Evolutionary conservation across 805 yeast genomes (phyloP), one percentile per base, ranked within the genome.

Genomic region (Pichia pseudocactophila): DNA sequence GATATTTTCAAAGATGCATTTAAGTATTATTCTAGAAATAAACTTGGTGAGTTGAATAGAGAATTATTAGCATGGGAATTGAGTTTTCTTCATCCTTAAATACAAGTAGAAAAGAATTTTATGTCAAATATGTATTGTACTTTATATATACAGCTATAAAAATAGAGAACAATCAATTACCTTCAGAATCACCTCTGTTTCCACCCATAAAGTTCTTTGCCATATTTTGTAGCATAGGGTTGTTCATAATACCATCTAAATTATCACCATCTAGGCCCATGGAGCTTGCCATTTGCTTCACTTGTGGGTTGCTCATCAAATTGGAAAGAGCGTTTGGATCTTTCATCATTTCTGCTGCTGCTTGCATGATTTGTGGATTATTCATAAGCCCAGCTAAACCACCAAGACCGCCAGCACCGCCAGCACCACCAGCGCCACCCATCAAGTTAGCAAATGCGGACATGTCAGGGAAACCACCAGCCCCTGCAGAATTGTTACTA

Each of bases 281-380:
- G 45, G 70, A 75, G 51, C 78, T 77, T 36, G 96, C 96, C 95
- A 89, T 84, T 59, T 80, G 82, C 57, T 78, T 78, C 47, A 90
- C 63, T 63, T 81, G 90, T n/a, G 98, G 98, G 64, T 89, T 88
- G 63, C 74, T 79, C 80, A 89, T 72, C 66, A 89, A 62, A 26
- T 79, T 76, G 45, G 67, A 68, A 68, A 89, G 64, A 39, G 92
- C 87, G 36, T 68, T 71, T 32, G 97, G 96, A 59, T 89, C 80
- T 43, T 78, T 75, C 96, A 88, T 85, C 78, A 88, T 71, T 58
- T 75, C 75, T 62, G 82, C 87, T 37, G 95, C 95, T 61, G 89
- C 89, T 63, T 82, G 83, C 82, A 82, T 82, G 50, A 89, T 60
- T 63, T 80, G 87, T 18, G 97, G 97, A 63, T 88, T 86, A 63